phyloP scores from a whole-genome alignment of 805 yeast genomes.

The Limtongia smithiae region DNA sequence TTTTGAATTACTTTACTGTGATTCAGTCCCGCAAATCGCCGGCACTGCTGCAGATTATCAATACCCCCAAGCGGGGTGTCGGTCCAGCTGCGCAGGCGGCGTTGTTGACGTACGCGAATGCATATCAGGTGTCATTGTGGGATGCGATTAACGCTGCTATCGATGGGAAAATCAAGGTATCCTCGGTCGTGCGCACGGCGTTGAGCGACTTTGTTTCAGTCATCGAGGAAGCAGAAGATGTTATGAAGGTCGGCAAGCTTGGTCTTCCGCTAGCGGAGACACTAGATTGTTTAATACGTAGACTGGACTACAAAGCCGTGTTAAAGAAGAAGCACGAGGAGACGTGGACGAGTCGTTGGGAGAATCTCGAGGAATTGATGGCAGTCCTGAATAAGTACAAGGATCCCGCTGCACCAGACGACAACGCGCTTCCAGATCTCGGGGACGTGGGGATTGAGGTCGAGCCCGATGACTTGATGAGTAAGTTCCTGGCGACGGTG shows the following conservation, averaged over 20 bases:
- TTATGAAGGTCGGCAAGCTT: conserved; percentile 1
- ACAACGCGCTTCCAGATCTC: conserved; percentile 13
- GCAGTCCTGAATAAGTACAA: conserved; percentile 5
- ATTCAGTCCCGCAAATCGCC: conserved; percentile 57
- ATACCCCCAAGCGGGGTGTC: conserved; percentile 61
- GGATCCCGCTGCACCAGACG: conserved; percentile 2
- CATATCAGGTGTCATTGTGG: conserved; percentile 19
- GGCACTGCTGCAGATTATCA: conserved; percentile 57
- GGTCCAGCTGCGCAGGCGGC: conserved; percentile 53
- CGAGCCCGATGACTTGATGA: conserved; percentile 7
- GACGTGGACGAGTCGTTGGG: conserved; percentile 26
- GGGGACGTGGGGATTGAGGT: conserved; percentile 2
- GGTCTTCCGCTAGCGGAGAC: conserved; percentile 6
- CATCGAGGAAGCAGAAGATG: conserved; percentile 5
- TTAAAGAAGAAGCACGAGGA: conserved; percentile 16
- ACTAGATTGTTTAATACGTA: conserved; percentile 8
- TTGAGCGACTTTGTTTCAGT: conserved; percentile 12
- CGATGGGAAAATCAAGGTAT: conserved; percentile 12
- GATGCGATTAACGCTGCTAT: conserved; percentile 14
- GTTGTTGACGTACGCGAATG: conserved; percentile 30
- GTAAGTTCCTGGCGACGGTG: conserved; percentile 20
- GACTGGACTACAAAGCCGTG: conserved; percentile 12
- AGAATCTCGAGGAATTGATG: conserved; percentile 25
- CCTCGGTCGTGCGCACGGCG: conserved; percentile 1
- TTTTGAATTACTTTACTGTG: conserved; percentile 63